Conservation (phyloP, 192 early-diverging fungal genomes). For the Entrophospora sp. region DNA sequence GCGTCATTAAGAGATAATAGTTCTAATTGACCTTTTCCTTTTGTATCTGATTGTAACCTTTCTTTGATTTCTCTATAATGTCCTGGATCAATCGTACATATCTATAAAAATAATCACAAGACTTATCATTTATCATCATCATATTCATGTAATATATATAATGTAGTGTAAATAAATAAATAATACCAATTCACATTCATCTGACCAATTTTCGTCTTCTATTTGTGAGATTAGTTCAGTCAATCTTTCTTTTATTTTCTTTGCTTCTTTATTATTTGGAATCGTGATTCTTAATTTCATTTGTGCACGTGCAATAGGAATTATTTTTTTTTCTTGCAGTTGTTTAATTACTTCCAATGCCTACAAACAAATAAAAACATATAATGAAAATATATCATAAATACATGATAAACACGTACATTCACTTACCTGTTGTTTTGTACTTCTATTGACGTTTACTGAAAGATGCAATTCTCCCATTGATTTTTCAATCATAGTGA, state of each 20-base stretch:
- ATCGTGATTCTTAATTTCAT: slow-evolving; percentile 82
- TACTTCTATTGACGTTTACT: slow-evolving; percentile 77
- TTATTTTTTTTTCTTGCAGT: slow-evolving; percentile 77
- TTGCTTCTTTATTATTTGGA: slow-evolving; percentile 72
- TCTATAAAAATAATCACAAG: slow-evolving; percentile 32
- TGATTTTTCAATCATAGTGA: slow-evolving; percentile 97
- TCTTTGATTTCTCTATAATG: slow-evolving; percentile 81
- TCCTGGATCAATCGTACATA: slow-evolving; percentile 85
- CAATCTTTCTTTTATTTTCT: slow-evolving; percentile 75
- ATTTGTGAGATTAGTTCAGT: slow-evolving; percentile 48
- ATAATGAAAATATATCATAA: too few species aligned
- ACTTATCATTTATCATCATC: slow-evolving; percentile 23
- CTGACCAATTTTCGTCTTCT: slow-evolving; percentile 70
- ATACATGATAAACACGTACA: not conserved
- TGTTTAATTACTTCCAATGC: slow-evolving; percentile 92
- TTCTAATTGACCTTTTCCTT: slow-evolving; percentile 83
- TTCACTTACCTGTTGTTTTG: slow-evolving; percentile 68
- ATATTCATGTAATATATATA: not conserved
- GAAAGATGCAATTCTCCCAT: slow-evolving; percentile 90
- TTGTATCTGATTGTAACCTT: slow-evolving; percentile 72
- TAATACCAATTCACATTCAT: slow-evolving; percentile 76
- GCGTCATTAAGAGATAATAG: slow-evolving; percentile 72
- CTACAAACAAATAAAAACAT: slow-evolving; percentile 31
- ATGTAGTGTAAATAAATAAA: not conserved
- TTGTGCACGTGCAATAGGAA: slow-evolving; percentile 91